phyloP scores from a whole-genome alignment of 1,139 yeast genomes.

The Scheffersomyces quercinus region DNA sequence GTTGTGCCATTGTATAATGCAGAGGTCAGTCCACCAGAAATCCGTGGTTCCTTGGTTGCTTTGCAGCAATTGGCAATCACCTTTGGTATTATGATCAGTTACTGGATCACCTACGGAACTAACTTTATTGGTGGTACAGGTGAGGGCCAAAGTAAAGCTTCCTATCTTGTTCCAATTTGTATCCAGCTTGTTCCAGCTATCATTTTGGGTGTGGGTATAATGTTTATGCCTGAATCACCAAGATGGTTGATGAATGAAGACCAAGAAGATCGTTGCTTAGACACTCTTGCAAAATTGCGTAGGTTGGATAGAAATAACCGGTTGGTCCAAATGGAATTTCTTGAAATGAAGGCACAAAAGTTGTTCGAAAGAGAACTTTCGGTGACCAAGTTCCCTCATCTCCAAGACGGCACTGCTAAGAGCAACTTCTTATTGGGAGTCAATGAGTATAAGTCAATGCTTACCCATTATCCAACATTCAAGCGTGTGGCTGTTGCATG shows the following conservation, averaged over 20 bases:
- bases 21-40: slow-evolving; percentile 66
- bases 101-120: slow-evolving; percentile 64
- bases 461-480: slow-evolving; percentile 51
- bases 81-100: slow-evolving; percentile 61
- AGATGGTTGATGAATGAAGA: slow-evolving; percentile 69
- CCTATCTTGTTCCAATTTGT: slow-evolving; percentile 60
- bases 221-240: slow-evolving; percentile 70
- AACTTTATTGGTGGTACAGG: slow-evolving; percentile 46
- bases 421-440: slow-evolving; percentile 11
- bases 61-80: slow-evolving; percentile 69
- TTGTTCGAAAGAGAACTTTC: slow-evolving; percentile 31
- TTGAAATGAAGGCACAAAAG: slow-evolving; percentile 56
- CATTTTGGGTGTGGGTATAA: slow-evolving; percentile 45
- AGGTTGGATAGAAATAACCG: slow-evolving; percentile 55
- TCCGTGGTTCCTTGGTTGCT: slow-evolving; percentile 69
- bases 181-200: slow-evolving; percentile 68
- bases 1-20: slow-evolving; percentile 71
- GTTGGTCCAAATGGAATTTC: slow-evolving; percentile 56
- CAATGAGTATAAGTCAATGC: slow-evolving; percentile 50
- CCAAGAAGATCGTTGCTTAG: slow-evolving; percentile 64
- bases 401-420: slow-evolving; percentile 38
- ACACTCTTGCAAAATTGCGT: slow-evolving; percentile 50
- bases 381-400: slow-evolving; percentile 26
- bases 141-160: slow-evolving; percentile 29
- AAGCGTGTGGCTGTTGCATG: slow-evolving; percentile 52